Percentiles rank a stretch among this genome's conserved stretches.
Conservation (phyloP, 306 rosid genomes). For the Dryas octopetala region DNA sequence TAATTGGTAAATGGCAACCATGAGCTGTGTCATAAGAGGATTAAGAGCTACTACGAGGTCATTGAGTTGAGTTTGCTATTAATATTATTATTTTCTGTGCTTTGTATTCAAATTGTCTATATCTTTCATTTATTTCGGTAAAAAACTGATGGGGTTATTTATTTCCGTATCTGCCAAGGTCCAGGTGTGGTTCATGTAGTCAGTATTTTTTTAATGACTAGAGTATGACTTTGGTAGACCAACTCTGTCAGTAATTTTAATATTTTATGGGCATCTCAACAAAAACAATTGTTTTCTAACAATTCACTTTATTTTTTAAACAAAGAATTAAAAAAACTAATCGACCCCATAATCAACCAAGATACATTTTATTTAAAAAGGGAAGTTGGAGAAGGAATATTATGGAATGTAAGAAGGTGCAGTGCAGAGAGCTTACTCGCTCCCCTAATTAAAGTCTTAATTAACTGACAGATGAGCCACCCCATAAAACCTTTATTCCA, state of each 20-base stretch:
- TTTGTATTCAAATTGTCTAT: no score
- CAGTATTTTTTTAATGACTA: background rate
- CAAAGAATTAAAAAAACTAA: no score
- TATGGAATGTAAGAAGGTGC: background rate
- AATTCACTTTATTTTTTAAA: no score
- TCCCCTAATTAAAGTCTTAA: background rate
- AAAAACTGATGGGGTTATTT: conserved; percentile 5
- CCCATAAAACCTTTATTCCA: background rate
- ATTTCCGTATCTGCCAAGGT: conserved; percentile 4
- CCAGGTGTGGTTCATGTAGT: background rate
- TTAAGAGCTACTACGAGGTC: no score
- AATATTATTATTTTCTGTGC: no score
- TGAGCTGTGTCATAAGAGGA: no score
- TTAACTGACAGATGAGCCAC: background rate
- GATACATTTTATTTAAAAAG: background rate
- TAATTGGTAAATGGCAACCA: no score
- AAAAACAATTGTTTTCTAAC: no score
- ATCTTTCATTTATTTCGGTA: background rate
- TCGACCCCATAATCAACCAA: no score
- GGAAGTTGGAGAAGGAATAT: conserved; percentile 1
- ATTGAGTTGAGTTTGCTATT: no score
- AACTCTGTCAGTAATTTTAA: background rate
- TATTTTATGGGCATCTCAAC: background rate
- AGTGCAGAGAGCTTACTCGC: no score
- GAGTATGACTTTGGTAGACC: conserved; percentile 14